phyloP scores from a whole-genome alignment of 208 protist species.

The Leishmania gerbilli region DNA sequence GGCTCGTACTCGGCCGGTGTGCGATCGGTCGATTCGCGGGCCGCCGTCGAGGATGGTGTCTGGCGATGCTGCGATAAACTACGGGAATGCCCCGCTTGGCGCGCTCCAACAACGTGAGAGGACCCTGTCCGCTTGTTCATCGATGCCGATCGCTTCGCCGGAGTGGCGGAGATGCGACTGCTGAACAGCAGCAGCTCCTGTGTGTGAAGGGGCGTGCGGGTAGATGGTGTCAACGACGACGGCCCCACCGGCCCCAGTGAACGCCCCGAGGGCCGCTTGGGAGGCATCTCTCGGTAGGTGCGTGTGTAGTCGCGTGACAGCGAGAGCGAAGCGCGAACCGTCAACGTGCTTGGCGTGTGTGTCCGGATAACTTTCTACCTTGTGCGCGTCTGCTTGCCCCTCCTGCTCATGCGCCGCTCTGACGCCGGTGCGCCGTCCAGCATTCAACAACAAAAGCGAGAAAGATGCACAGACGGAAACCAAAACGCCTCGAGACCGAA shows the following conservation, averaged over 20 bases:
- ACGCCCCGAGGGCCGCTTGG: constrained; percentile 6
- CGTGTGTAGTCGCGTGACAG: not conserved
- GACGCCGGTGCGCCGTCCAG: not conserved
- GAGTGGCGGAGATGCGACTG: constrained; percentile 12
- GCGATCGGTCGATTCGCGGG: not conserved
- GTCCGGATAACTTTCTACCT: not conserved
- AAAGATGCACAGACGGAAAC: not conserved
- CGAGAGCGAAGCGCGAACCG: not conserved
- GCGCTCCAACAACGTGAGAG: not conserved
- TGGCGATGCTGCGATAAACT: constrained; percentile 9
- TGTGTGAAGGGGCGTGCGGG: constrained; percentile 23
- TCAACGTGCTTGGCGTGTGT: not conserved
- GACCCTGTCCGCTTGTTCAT: constrained; percentile 19
- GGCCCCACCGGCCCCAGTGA: constrained; percentile 2
- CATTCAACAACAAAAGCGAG: not conserved
- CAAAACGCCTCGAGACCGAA: not conserved
- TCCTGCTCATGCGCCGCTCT: not conserved
- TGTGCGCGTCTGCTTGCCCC: no score
- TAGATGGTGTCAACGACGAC: constrained; percentile 1
- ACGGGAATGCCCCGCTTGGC: not conserved
- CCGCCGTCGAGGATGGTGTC: not conserved
- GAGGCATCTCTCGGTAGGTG: constrained; percentile 10
- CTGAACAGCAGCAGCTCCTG: constrained; percentile 29
- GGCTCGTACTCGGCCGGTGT: constrained; percentile 17
- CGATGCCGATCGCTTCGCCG: not conserved